Evolutionary conservation across 2,329 filamentous ascomycete genomes (phyloP), one percentile per base, ranked within the genome.

Genomic region (Verticillium isaacii): DNA sequence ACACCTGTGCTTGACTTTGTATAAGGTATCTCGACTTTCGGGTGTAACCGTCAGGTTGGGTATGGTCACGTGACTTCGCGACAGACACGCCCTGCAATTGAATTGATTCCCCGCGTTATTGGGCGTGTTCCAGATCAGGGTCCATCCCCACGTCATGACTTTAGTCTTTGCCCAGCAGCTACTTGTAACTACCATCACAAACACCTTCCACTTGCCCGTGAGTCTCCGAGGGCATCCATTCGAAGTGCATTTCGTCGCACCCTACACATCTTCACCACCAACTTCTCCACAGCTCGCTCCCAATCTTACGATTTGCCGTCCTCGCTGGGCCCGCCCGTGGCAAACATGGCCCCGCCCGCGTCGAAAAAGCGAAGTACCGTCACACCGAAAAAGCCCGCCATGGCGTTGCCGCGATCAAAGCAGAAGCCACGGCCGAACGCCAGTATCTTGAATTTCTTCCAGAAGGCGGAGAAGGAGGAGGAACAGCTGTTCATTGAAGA

Each of bases 361-460:
- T 59, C 64, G 25, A 59, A 62, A 23, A 66, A 66, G 61, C 61
- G 63, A 34, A 37, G 60, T 14, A 64, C n/a, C 55, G 54, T 29
- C 23, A 65, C 64, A 17, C 64, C 64, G n/a, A 63, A 63, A 52
- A 66, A 62, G 60, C 57, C 57, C 12, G 39, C 60, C 12, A 54
- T 55, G 29, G 65, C 57, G 54, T n/a, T 60, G 17, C 58, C 58
- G 15, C 34, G 63, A 2, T 62, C 69, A n/a, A 77, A 75, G 66
- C 77, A 74, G 58, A 69, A 77, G 3, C 67, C 68, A 23, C 77
- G 76, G 45, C 76, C 78, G 0, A 91, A 91, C 68, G 79, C 81
- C 7, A 92, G 87, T 65, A 92, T 92, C 36, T 75, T 92, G 15
- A 91, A 76, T 65, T 93, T 92, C 73, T 93, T 93, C 71, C 87